phyloP scores from a whole-genome alignment of 2,329 filamentous ascomycete species.

The Aspergillus viridinutans region DNA sequence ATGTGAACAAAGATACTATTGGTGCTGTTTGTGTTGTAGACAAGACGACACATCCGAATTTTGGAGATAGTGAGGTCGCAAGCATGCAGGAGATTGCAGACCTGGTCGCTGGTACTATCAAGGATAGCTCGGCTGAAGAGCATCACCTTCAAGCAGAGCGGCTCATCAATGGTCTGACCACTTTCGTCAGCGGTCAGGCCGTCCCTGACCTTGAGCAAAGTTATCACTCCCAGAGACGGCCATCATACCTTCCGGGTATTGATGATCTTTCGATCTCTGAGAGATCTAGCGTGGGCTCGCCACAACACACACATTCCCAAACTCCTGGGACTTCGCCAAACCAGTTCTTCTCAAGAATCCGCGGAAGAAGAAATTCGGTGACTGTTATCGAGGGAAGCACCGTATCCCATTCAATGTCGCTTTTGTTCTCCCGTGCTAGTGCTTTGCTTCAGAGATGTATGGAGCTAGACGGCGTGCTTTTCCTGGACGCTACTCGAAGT shows the following conservation, averaged over 20 bases:
- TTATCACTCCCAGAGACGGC: not conserved
- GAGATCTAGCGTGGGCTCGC: not conserved
- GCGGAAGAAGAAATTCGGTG: not conserved
- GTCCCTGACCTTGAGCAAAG: not conserved
- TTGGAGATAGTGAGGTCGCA: constrained; percentile 32
- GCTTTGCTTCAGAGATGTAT: constrained; percentile 39
- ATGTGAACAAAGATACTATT: constrained; percentile 51
- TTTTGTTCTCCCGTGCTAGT: constrained; percentile 42
- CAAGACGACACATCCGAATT: constrained; percentile 46
- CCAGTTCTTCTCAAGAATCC: not conserved
- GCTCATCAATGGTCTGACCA: constrained; percentile 51
- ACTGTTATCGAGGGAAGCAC: constrained; percentile 9
- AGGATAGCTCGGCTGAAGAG: constrained; percentile 38
- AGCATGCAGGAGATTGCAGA: constrained; percentile 54
- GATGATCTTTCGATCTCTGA: not conserved
- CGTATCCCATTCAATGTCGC: constrained; percentile 8
- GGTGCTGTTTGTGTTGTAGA: constrained; percentile 59
- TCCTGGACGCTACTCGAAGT: constrained; percentile 20
- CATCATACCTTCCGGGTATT: not conserved
- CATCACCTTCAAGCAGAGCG: constrained; percentile 52
- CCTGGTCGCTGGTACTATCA: not conserved
- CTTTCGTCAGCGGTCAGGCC: constrained; percentile 42
- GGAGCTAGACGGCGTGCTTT: constrained; percentile 35
- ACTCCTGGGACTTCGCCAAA: not conserved
- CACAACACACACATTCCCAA: not conserved